Base-by-base conservation (phyloP, 2,329 filamentous ascomycete species). In the Pseudocercospora vitis region DNA sequence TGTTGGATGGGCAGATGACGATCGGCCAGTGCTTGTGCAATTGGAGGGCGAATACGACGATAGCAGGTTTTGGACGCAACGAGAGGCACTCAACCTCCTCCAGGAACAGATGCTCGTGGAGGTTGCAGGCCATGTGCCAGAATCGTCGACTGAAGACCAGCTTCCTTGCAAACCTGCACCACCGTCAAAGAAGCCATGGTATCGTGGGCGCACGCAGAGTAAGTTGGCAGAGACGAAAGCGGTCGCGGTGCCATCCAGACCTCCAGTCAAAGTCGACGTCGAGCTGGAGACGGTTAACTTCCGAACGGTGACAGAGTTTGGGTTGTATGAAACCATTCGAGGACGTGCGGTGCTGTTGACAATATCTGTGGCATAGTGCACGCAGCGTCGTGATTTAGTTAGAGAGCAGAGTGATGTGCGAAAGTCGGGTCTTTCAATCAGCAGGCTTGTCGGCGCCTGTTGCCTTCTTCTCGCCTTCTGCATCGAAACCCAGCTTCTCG, bases 401-500 rank as follows among this genome's bases (percentile, higher is more conserved):
- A 42, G 37, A 31, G 33, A 8, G 11, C 37, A 12, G n/a, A 9
- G 14, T 12, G 24, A 23, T 16, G 18, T n/a, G 37, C 16, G 18
- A 26, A n/a, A 6, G 35, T 11, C 4, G 14, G 29, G 6, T 21
- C 16, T 16, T 31, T 46, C 46, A 48, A 14, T 47, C 26, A 24
- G 23, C 33, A 8, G 32, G 16, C 24, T 54, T 55, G 31, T 40
- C 45, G 5, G 29, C 50, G 16, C n/a, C 26, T 11, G 50, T 46
- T 31, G 18, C 48, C 55, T 60, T 61, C 63, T 78, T 80, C 57
- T 91, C 87, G 2, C 86, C 89, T 7, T 95, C 87, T 1, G 82
- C 74, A 70, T 95, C 87, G 59, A 97, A 90, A 0, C 92, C 92
- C 23, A 99, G 78, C 2, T 82, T 81, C 65, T 95, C 89, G 52